phyloP scores from a whole-genome alignment of 1,284 basidiomycete species.

The Cutaneotrichosporon daszewskae region DNA sequence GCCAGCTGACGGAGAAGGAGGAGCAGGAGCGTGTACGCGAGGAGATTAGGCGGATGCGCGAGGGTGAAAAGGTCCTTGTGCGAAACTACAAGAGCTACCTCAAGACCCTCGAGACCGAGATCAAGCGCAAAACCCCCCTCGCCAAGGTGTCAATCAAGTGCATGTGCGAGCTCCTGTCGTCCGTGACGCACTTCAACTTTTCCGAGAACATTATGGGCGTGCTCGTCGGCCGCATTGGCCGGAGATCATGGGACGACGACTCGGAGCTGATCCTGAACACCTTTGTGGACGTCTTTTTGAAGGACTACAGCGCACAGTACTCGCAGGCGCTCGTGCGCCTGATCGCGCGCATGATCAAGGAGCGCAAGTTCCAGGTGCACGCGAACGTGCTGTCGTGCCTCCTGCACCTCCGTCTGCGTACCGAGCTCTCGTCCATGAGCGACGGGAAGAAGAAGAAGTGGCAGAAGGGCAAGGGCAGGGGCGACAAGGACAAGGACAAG shows the following conservation, averaged over 20 bases:
- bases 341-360: slow-evolving; percentile 94
- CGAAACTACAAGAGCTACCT: slow-evolving; percentile 83
- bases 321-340: slow-evolving; percentile 87
- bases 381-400: slow-evolving; percentile 83
- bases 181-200: slow-evolving; percentile 96
- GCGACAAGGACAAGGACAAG: slow-evolving; percentile 54
- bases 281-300: slow-evolving; percentile 71
- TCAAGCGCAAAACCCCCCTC: slow-evolving; percentile 72
- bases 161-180: slow-evolving; percentile 76
- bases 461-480: slow-evolving; percentile 47
- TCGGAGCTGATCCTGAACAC: slow-evolving; percentile 77
- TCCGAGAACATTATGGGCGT: slow-evolving; percentile 85
- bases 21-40: slow-evolving; percentile 91
- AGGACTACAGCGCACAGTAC: slow-evolving; percentile 69
- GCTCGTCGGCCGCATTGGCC: slow-evolving; percentile 76
- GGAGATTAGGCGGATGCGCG: slow-evolving; percentile 79
- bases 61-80: slow-evolving; percentile 96
- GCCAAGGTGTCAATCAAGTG: slow-evolving; percentile 68
- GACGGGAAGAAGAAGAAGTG: slow-evolving; percentile 49
- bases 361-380: slow-evolving; percentile 82
- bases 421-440: slow-evolving; percentile 61
- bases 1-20: slow-evolving; percentile 81
- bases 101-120: slow-evolving; percentile 72
- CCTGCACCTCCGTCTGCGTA: slow-evolving; percentile 77
- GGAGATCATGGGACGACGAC: slow-evolving; percentile 79